Evolutionary conservation across 2,329 filamentous ascomycete species (phyloP).

Genomic region (Beauveria australis): DNA sequence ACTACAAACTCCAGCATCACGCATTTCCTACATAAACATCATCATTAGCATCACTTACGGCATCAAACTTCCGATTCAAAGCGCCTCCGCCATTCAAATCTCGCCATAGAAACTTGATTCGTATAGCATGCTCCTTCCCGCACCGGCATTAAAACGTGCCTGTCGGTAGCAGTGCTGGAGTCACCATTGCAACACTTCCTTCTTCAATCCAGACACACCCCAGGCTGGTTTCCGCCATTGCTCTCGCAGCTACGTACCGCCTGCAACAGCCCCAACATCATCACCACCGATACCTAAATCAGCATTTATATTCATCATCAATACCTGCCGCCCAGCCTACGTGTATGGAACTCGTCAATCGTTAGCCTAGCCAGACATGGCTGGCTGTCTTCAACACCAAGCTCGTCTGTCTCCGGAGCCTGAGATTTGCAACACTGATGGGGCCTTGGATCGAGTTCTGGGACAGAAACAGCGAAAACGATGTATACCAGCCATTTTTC

Average conservation of each 20-base stretch:
- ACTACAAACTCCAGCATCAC: neutral
- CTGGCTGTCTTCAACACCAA: constrained; percentile 19
- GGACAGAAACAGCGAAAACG: constrained; percentile 27
- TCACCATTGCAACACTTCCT: neutral
- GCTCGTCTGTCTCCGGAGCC: constrained; percentile 36
- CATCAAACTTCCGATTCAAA: neutral
- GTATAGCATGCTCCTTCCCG: constrained; percentile 4
- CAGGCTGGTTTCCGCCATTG: neutral
- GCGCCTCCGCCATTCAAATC: neutral
- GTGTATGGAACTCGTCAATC: neutral
- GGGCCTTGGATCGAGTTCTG: constrained; percentile 31
- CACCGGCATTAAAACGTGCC: neutral
- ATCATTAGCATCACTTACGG: neutral
- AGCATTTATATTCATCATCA: neutral
- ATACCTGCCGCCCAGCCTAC: constrained; percentile 1
- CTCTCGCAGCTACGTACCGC: neutral
- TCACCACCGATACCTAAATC: neutral
- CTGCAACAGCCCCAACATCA: neutral
- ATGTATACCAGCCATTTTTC: constrained; percentile 67
- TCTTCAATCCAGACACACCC: neutral
- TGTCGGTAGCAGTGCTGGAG: neutral
- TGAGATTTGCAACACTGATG: constrained; percentile 36
- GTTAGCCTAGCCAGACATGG: constrained; percentile 22
- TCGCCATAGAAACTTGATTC: neutral
- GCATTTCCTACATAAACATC: constrained; percentile 1